A percentile compares a stretch with the other conserved stretches of the same genome.
Evolutionary conservation across 768 basidiomycete genomes (phyloP).

Genomic region (Mycena belliarum): DNA sequence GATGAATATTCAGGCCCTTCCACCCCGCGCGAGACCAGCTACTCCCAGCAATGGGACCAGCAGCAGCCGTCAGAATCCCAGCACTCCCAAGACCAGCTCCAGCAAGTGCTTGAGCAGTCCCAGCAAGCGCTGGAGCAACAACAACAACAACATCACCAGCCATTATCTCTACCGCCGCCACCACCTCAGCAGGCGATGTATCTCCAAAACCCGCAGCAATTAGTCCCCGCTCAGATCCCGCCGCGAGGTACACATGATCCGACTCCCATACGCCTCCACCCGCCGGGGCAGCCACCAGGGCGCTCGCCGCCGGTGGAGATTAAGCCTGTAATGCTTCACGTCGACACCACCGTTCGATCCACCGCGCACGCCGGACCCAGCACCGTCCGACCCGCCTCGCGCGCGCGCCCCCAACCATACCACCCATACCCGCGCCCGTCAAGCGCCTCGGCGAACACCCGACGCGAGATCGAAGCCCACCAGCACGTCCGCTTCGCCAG

Average conservation of each 20-base stretch:
- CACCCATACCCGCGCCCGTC: constrained; percentile 17
- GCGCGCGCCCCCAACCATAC: constrained; percentile 22
- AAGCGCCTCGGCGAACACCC: neutral
- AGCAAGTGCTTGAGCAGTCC: constrained; percentile 19
- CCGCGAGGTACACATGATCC: constrained; percentile 28
- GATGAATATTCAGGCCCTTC: constrained; percentile 50
- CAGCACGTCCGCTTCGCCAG: constrained; percentile 25
- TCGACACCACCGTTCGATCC: constrained; percentile 23
- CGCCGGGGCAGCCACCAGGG: constrained; percentile 12
- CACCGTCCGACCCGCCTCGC: constrained; percentile 23
- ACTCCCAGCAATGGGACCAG: constrained; percentile 33
- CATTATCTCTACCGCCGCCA: neutral
- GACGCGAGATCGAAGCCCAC: constrained; percentile 9
- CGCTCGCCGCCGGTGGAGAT: constrained; percentile 26
- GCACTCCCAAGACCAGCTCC: constrained; percentile 25
- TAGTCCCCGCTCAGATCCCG: constrained; percentile 32
- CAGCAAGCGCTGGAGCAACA: constrained; percentile 20
- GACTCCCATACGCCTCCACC: constrained; percentile 34
- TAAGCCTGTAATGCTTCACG: constrained; percentile 23
- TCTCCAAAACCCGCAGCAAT: constrained; percentile 17
- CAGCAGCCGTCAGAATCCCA: constrained; percentile 31
- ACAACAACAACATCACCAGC: constrained; percentile 8
- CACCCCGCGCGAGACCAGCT: constrained; percentile 41
- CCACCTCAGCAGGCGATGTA: constrained; percentile 25
- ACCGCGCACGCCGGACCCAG: constrained; percentile 19